A percentile compares a stretch with the other conserved stretches of the same genome.
These are phyloP conservation scores for Geranium brycei DNA, from an alignment of 345 rosid genomes.

Conservation along the genomic window DNA sequence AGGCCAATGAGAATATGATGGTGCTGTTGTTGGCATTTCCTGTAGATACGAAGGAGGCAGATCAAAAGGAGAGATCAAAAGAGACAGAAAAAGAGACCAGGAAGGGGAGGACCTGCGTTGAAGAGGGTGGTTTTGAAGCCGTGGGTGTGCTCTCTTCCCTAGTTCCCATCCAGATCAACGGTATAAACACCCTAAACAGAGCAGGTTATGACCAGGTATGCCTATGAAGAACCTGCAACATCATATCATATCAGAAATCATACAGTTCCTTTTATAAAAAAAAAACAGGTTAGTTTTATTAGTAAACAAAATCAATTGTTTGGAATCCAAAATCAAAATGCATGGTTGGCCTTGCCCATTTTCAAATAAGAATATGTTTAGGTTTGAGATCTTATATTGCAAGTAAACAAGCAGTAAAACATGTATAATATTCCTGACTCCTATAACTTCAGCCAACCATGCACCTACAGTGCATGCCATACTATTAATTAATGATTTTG, in stretches of 20 bases:
- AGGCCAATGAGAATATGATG: slow-evolving; percentile 76
- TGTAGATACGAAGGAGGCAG: slow-evolving; percentile 13
- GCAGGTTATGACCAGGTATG: not conserved
- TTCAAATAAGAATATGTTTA: too few relatives aligned
- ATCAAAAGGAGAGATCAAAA: not conserved
- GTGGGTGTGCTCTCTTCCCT: slow-evolving; percentile 65
- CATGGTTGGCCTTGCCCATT: too few relatives aligned
- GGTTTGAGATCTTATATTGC: too few relatives aligned
- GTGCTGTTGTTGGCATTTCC: slow-evolving; percentile 53
- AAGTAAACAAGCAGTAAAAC: too few relatives aligned
- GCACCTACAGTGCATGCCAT: too few relatives aligned
- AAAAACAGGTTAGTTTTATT: too few relatives aligned
- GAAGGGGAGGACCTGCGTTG: slow-evolving; percentile 36
- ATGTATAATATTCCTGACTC: too few relatives aligned
- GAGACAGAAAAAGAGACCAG: not conserved
- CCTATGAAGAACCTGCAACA: not conserved
- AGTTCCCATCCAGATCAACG: slow-evolving; percentile 39
- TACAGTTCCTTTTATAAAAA: too few relatives aligned
- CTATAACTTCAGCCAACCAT: too few relatives aligned
- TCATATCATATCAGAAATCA: not conserved
- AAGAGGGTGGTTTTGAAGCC: slow-evolving; percentile 45
- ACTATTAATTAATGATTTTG: too few relatives aligned
- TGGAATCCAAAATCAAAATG: too few relatives aligned
- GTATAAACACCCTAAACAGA: not conserved
- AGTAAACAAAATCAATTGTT: too few relatives aligned